Conservation (phyloP, 495 filamentous ascomycete species). For the Podospora conica region DNA sequence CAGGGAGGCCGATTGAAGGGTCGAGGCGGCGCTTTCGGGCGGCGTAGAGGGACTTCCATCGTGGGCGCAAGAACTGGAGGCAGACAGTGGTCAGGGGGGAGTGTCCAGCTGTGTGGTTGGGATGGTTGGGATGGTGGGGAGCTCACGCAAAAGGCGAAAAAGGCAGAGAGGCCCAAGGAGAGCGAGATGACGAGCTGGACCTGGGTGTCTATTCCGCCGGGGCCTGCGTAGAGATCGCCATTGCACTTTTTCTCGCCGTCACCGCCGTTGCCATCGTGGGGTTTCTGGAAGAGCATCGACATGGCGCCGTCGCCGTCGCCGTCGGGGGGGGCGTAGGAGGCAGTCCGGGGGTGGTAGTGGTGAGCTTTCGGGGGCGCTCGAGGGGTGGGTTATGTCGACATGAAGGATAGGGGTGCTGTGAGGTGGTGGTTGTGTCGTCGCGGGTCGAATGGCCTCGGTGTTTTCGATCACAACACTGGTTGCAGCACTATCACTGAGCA, state of each 20-base stretch:
- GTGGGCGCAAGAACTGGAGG: conserved; percentile 64
- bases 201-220: conserved; percentile 36
- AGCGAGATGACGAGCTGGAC: conserved; percentile 51
- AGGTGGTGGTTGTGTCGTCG: background rate
- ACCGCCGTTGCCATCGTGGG: conserved; percentile 4
- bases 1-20: conserved; percentile 67
- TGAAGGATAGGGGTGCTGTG: background rate
- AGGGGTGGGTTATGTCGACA: background rate
- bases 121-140: background rate
- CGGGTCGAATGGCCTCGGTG: too few relatives aligned
- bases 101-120: background rate
- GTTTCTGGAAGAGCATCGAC: conserved; percentile 11
- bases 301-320: conserved; percentile 4
- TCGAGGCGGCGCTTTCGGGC: conserved; percentile 69
- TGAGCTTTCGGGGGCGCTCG: background rate
- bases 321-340: background rate
- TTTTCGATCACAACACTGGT: too few relatives aligned
- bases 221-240: conserved; percentile 28
- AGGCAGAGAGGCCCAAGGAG: conserved; percentile 44
- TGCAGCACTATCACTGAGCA: too few relatives aligned
- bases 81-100: background rate
- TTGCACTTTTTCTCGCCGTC: conserved; percentile 21
- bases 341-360: background rate
- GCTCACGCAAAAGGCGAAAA: conserved; percentile 49
- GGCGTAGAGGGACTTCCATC: conserved; percentile 90